phyloP scores from a whole-genome alignment of 129 eudicot species.

The Glebionis coronaria region DNA sequence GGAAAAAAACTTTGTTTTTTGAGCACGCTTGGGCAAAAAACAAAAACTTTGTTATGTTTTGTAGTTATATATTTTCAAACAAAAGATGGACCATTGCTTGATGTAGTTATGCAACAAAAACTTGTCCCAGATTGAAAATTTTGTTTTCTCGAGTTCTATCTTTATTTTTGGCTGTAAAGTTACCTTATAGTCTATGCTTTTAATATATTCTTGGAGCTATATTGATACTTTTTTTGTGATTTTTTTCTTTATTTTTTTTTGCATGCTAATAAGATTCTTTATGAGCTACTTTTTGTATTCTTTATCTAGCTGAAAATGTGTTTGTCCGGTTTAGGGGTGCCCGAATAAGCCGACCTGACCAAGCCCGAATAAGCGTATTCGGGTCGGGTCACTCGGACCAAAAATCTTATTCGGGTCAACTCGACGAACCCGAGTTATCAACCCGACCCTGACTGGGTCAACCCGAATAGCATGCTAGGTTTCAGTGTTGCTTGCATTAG shows the following conservation, averaged over 20 bases:
- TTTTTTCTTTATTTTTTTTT: neutral
- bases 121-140: neutral
- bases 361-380: too few species aligned
- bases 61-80: neutral
- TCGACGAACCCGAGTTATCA: too few species aligned
- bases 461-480: too few species aligned
- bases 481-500: neutral
- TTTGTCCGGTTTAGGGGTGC: too few species aligned
- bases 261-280: neutral
- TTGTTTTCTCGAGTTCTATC: neutral
- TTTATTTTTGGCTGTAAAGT: neutral
- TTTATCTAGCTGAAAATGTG: neutral
- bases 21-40: neutral
- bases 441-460: too few species aligned
- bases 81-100: neutral
- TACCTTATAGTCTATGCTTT: neutral
- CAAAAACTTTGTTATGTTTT: conserved; percentile 12
- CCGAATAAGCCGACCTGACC: too few species aligned
- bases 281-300: neutral
- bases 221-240: neutral
- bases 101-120: neutral
- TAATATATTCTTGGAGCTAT: neutral
- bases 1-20: neutral
- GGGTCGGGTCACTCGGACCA: too few species aligned
- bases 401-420: too few species aligned